Evolutionary conservation across 192 early-diverging fungal species (phyloP), one percentile per base, ranked within the genome.

Genomic region (Coemansia sp.): DNA sequence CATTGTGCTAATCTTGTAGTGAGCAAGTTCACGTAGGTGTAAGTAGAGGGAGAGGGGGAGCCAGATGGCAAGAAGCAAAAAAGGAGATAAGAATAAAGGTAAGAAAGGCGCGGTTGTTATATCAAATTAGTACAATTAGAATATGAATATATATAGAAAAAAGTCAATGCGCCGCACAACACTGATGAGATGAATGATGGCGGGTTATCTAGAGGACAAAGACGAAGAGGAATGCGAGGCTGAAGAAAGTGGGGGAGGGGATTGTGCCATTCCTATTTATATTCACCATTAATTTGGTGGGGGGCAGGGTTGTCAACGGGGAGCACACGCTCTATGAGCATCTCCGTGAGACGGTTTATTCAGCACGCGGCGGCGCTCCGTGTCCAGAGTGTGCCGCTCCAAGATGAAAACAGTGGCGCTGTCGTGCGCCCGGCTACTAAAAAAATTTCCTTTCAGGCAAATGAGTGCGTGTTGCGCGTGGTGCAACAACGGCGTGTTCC

Each of bases 341-440:
- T 58, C 55, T 30, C 32, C 16, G 55, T 58, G 55, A 58, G 55
- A 58, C 32, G 14, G 14, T 35, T 33, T 55, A 55, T 13, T 16
- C 55, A 17, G 28, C 30, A 32, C 55, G 14, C 55, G 35, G 17
- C 55, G 55, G 55, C 28, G 30, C 30, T 30, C 55, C 14, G 30
- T 17, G 17, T 30, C 55, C 55, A 32, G 33, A 32, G 16, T 58
- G 28, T 58, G 26, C 28, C 11, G 55, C 30, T 58, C 55, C 16
- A 33, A 58, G 55, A 35, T 17, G 33, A 16, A 28, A 16, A 14
- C 14, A 1, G 13, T 8, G 55, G 55, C 16, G 55, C 8, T 14
- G 55, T 58, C 55, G 55, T 58, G 55, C 55, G 55, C 43, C 43
- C 52, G 52, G 52, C 55, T 58, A 33, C 30, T 35, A 58, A 58